Evolutionary conservation across 495 filamentous ascomycete species (phyloP), one percentile per base, ranked within the genome.

Genomic region (Aspergillus ostianus): DNA sequence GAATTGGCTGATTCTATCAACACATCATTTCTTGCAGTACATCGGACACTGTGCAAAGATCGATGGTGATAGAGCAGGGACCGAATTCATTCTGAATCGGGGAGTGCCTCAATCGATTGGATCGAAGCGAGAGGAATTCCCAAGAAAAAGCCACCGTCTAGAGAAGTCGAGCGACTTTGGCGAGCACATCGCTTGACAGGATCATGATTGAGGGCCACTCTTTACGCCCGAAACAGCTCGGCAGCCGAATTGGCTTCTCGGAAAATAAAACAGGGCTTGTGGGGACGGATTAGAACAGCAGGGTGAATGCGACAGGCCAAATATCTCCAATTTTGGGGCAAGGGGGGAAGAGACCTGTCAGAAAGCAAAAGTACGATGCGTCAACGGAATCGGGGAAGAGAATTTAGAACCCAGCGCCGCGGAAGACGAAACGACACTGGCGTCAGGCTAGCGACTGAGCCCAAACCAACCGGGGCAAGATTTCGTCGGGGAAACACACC

Each of bases 401-500:
- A 46, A 44, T 47, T 54, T 47, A 48, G 46, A 58, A 26, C 32
- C 59, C 56, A 57, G 52, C 13, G 18, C 56, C 32, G 51, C 55
- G 62, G 46, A 26, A 47, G 55, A 61, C 36, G 62, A 53, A 50
- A 41, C 12, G 36, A 41, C 10, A 41, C 36, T 41, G 36, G 36
- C 36, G 51, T 45, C 47, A 60, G 36, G 51, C 58, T 61, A 64
- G 52, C 26, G 9, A 59, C 15, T 50, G 30, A 50, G 47, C 53
- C 53, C 51, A 57, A 61, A 48, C 44, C 27, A 41, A 47, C 45
- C 27, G 46, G 57, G 36, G 13, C 59, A 54, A 51, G 46, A 58
- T 51, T 61, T 41, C 57, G 54, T 46, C 62, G 59, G 57, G 66
- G 63, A 64, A 65, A 4, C 52, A 44, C 13, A 51, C 47, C 66